Evolutionary conservation across 805 yeast genomes (phyloP).

Genomic region (Blastobotrys muscicola): DNA sequence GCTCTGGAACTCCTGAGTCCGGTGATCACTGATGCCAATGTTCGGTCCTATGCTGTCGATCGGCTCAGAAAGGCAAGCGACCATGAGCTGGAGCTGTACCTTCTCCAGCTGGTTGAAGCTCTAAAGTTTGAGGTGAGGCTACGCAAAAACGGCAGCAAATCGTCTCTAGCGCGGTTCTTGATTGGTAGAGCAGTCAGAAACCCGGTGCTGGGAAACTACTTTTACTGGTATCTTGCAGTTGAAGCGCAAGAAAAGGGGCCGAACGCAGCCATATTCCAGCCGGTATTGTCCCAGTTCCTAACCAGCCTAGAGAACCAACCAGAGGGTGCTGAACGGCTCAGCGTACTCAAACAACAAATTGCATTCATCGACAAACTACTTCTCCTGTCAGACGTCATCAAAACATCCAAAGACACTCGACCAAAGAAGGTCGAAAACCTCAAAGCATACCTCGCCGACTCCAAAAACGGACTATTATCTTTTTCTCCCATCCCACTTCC

Average conservation of each 20-base stretch:
- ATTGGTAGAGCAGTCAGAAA: conserved; percentile 62
- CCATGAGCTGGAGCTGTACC: conserved; percentile 67
- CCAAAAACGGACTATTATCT: conserved; percentile 29
- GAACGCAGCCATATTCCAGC: conserved; percentile 33
- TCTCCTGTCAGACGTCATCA: conserved; percentile 52
- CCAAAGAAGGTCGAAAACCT: conserved; percentile 64
- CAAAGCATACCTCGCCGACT: conserved; percentile 46
- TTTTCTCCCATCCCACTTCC: conserved; percentile 64
- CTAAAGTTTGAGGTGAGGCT: conserved; percentile 56
- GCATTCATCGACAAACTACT: conserved; percentile 59
- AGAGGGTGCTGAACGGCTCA: conserved; percentile 24
- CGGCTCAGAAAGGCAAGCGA: conserved; percentile 69
- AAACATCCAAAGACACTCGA: conserved; percentile 64
- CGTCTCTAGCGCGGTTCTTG: conserved; percentile 44
- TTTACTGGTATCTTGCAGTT: conserved; percentile 88
- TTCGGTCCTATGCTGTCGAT: conserved; percentile 82
- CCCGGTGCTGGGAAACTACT: conserved; percentile 62
- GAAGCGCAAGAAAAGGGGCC: conserved; percentile 58
- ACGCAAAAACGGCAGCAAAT: conserved; percentile 8
- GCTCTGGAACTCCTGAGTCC: conserved; percentile 81
- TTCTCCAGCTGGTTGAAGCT: conserved; percentile 87
- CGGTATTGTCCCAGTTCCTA: conserved; percentile 39
- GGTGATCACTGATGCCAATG: conserved; percentile 58
- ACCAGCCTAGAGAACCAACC: conserved; percentile 25
- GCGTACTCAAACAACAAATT: conserved; percentile 47